Evolutionary conservation across 805 yeast species (phyloP), one percentile per base, ranked within the genome.

Genomic region (Clavispora asparagi): DNA sequence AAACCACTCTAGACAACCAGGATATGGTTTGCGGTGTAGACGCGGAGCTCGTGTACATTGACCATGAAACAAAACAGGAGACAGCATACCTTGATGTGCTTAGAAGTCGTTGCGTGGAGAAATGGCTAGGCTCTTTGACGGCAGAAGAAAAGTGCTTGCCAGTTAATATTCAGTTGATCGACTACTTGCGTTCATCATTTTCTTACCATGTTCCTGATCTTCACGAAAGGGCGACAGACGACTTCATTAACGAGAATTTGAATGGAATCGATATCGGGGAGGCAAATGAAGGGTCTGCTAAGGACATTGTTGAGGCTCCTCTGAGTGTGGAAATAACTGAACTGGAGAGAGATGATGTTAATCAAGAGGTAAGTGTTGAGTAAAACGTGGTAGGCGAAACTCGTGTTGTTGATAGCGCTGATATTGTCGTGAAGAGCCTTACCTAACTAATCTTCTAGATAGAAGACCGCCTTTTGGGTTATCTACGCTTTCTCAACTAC

Each of bases 41-140:
- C 50, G 92, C 92, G 50, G 86, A 84, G 37, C 73, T 89, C 49
- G 82, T 82, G n/a, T 77, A 72, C 47, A 78, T 83, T 59, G 87
- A 91, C 48, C 78, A 76, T 51, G 75, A 71, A 27, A 65, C 80
- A 9, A 71, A 76, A 36, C 52, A 48, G 23, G 78, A 75, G 49
- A 46, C 54, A 3, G 60, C 67, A 2, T 76, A 76, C 53, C 54
- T 74, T 25, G 70, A 70, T n/a, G 72, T 72, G 4, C 61, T 70
- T 45, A 66, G 63, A 44, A 58, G 57, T 40, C 58, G 75, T 32
- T 53, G 64, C 25, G 55, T 64, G 19, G 47, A 62, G 11, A 61
- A 58, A 40, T 72, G 77, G 77, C 47, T 69, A 12, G 47, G 54
- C 3, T 44, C 60, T 1, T 45, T 68, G 14, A 41, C 50, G 4